phyloP scores from a whole-genome alignment of 805 yeast species.

The Candida maltosa region DNA sequence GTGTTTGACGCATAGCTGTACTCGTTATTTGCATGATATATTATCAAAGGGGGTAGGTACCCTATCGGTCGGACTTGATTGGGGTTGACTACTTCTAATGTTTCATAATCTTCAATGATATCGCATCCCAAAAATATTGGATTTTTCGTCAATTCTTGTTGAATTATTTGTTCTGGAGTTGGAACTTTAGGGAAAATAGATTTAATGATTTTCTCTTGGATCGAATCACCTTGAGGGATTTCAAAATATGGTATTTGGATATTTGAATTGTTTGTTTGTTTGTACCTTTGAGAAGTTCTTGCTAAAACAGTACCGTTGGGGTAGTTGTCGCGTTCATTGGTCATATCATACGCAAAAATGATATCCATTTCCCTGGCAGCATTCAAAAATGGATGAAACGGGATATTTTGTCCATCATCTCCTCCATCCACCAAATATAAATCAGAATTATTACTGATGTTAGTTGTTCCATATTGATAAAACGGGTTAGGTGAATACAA shows the following conservation, averaged over 20 bases:
- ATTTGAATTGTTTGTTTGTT: conserved; percentile 13
- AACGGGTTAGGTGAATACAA: conserved; percentile 63
- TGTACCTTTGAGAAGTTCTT: conserved; percentile 32
- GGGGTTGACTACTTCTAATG: background rate
- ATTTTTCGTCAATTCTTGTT: conserved; percentile 13
- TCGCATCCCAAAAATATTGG: conserved; percentile 46
- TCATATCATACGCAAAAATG: conserved; percentile 39
- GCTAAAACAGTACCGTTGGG: conserved; percentile 58
- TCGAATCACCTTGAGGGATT: background rate
- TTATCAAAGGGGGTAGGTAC: conserved; percentile 50
- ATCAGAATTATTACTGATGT: conserved; percentile 14
- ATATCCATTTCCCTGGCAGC: conserved; percentile 33
- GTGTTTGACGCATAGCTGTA: conserved; percentile 46
- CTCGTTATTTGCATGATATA: conserved; percentile 47
- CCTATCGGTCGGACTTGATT: conserved; percentile 5
- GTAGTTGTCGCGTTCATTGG: conserved; percentile 51
- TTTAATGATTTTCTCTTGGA: conserved; percentile 3
- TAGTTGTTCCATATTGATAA: conserved; percentile 13
- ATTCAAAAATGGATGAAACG: conserved; percentile 43
- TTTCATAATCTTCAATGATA: conserved; percentile 22
- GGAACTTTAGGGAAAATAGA: conserved; percentile 38
- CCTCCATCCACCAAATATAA: conserved; percentile 46
- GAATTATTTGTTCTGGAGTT: conserved; percentile 17
- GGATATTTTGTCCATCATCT: conserved; percentile 47
- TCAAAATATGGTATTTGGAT: conserved; percentile 13